A percentile compares a stretch with the other conserved stretches of the same genome.
Evolutionary conservation across 148 eudicot species (phyloP).

Genomic region (Arbutus unedo): DNA sequence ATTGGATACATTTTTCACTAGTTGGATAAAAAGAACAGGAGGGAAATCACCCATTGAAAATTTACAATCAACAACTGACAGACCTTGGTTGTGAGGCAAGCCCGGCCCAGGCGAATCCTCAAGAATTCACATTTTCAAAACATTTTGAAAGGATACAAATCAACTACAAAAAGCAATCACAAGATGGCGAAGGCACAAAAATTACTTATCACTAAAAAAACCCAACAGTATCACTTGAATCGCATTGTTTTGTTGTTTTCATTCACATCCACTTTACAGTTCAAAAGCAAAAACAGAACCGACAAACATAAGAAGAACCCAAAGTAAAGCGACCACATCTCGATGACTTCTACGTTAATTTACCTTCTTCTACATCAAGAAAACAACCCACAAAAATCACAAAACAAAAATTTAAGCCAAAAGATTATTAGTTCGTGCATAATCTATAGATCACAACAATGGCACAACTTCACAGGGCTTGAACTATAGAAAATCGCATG

Average conservation of each 20-base stretch:
- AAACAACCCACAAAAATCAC: not conserved
- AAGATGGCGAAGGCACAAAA: no score
- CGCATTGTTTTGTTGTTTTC: not conserved
- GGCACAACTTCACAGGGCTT: not conserved
- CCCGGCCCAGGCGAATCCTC: no score
- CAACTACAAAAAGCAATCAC: no score
- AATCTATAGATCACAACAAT: no score
- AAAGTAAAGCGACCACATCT: not conserved
- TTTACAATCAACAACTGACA: no score
- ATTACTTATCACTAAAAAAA: not conserved
- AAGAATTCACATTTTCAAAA: no score
- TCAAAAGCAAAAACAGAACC: not conserved
- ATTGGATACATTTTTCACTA: no score
- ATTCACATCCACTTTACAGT: not conserved
- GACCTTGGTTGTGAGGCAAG: no score
- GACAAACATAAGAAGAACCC: not conserved
- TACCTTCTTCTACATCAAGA: not conserved
- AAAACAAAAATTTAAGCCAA: not conserved
- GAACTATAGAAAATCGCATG: not conserved
- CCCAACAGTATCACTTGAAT: not conserved
- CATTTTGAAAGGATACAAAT: no score
- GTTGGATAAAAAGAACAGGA: no score
- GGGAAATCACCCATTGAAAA: no score
- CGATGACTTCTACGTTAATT: not conserved
- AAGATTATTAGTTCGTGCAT: not conserved